Percentiles rank a stretch among this genome's conserved stretches.
These are phyloP conservation scores for Silene latifolia DNA, from an alignment of 148 eudicot genomes.

Conservation along the genomic window DNA sequence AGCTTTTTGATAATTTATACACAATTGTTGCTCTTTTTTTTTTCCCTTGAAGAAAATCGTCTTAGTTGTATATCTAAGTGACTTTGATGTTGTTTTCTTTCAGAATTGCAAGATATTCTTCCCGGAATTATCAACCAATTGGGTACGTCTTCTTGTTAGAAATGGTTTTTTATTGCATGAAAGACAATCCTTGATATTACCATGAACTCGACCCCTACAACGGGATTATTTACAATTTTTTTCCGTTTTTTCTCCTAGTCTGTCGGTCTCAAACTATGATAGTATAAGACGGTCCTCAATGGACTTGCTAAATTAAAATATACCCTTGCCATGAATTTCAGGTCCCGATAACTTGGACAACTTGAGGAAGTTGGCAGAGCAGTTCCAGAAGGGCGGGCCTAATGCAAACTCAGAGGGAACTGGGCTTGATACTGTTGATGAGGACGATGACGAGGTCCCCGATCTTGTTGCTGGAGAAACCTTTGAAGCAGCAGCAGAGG, in stretches of 20 bases:
- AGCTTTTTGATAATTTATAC: neutral
- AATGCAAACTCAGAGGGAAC: slow-evolving; percentile 36
- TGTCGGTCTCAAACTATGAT: neutral
- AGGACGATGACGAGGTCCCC: slow-evolving; percentile 89
- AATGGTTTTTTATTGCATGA: neutral
- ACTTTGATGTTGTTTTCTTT: neutral
- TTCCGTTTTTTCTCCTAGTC: no score
- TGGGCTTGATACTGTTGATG: slow-evolving; percentile 38
- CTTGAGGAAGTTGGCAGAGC: slow-evolving; percentile 69
- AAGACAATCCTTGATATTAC: neutral
- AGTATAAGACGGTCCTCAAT: neutral
- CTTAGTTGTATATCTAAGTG: neutral
- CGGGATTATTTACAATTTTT: no score
- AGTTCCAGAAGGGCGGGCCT: slow-evolving; percentile 71
- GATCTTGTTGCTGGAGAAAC: slow-evolving; percentile 87
- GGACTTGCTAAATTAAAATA: neutral
- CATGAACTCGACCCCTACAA: neutral
- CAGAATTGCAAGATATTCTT: slow-evolving; percentile 89
- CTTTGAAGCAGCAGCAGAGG: slow-evolving; percentile 87
- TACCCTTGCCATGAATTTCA: slow-evolving; percentile 16
- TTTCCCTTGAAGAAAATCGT: neutral
- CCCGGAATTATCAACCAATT: slow-evolving; percentile 84
- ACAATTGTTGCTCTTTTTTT: neutral
- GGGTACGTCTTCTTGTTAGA: slow-evolving; percentile 37
- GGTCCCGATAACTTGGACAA: slow-evolving; percentile 94